A percentile compares a stretch with the other conserved stretches of the same genome.
These are phyloP conservation scores for Paralagenidium karlingii DNA, from an alignment of 352 stramenopile genomes.

Conservation along the genomic window DNA sequence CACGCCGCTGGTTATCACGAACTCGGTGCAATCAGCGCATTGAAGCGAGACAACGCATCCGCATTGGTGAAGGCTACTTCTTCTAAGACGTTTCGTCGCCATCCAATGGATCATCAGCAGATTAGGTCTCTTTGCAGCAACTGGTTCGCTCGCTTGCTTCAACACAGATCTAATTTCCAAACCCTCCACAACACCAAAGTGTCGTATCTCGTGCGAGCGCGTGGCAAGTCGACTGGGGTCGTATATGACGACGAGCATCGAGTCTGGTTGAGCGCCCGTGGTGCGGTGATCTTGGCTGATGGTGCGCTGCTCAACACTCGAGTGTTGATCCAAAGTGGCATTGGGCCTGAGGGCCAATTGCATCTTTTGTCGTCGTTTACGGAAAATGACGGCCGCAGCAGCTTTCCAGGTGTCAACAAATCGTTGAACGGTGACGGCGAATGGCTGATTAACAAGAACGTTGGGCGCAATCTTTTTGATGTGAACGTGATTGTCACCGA, in stretches of 20 bases:
- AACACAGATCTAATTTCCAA: too few relatives aligned
- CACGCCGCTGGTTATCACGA: too few relatives aligned
- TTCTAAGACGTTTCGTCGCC: too few relatives aligned
- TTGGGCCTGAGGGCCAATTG: constrained; percentile 50
- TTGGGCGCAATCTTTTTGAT: constrained; percentile 6
- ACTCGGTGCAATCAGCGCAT: too few relatives aligned
- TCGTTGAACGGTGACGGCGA: constrained; percentile 4
- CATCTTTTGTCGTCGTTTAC: too few relatives aligned
- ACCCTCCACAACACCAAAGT: too few relatives aligned
- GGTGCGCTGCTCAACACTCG: constrained; percentile 59
- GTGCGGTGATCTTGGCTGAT: constrained; percentile 58
- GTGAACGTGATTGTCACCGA: constrained; percentile 6
- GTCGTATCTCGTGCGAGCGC: too few relatives aligned
- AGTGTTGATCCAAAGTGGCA: constrained; percentile 64
- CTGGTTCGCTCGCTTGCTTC: too few relatives aligned
- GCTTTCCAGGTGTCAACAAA: constrained; percentile 29
- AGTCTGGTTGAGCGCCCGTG: constrained; percentile 21
- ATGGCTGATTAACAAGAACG: constrained; percentile 3
- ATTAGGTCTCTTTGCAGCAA: too few relatives aligned
- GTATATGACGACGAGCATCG: constrained; percentile 25
- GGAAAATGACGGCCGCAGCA: constrained; percentile 8
- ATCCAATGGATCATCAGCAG: too few relatives aligned
- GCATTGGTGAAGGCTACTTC: too few relatives aligned
- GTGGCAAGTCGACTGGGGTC: constrained; percentile 25
- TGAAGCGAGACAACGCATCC: too few relatives aligned